Evolutionary conservation across 2,329 filamentous ascomycete species (phyloP), one percentile per base, ranked within the genome.

Genomic region (Fusarium cyanostomum): DNA sequence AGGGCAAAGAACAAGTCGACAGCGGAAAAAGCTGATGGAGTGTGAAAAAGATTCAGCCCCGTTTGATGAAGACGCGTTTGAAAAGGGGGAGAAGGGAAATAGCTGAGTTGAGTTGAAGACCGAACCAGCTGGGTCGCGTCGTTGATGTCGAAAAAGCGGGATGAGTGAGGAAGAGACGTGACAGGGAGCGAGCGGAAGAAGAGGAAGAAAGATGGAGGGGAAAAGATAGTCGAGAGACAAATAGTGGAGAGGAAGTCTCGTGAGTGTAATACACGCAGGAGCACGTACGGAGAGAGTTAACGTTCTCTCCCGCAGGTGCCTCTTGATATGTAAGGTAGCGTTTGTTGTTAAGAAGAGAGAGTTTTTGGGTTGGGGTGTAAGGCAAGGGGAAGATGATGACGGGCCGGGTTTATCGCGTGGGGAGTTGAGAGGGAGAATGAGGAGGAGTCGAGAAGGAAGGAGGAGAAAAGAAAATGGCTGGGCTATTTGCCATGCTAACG

Each of bases 131-230:
- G 30, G 35, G 62, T 62, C 61, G 58, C 55, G 56, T 66, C 48
- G 53, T 56, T 64, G 51, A 56, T 55, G 54, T 62, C 38, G 57
- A 55, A 63, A 66, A 66, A 66, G 62, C 66, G 62, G 62, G 63
- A 66, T 59, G 51, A 49, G 46, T 44, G 27, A 30, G 26, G n/a
- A 26, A 38, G 48, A 34, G 49, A 46, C 43, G 58, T 55, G 57
- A 64, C 52, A 46, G 44, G 21, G 48, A 50, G 48, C 24, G 21
- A 44, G 45, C 53, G 50, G 33, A 60, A 41, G 31, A 55, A 55
- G 18, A 51, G 43, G 48, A 37, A 39, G 33, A 53, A n/a, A n/a
- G 48, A 56, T 41, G 48, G 52, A 57, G 45, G 39, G 31, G 30
- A 46, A 41, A 55, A 52, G 39, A 30, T 39, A 55, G 37, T 43